These are phyloP conservation scores for Erysimum cheiranthoides DNA, from an alignment of 345 rosid species.

Conservation along the genomic window DNA sequence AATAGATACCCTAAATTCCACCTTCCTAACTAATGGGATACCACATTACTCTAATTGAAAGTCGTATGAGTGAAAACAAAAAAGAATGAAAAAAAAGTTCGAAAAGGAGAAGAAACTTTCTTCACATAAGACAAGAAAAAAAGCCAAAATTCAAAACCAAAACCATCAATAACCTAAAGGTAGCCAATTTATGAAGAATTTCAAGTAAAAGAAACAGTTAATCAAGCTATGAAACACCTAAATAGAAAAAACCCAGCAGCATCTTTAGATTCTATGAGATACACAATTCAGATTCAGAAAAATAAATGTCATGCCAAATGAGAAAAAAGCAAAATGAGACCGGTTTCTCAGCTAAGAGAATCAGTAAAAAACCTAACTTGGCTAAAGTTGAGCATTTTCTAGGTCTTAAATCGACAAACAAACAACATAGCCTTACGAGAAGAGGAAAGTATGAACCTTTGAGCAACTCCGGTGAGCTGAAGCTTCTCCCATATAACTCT, in stretches of 20 bases:
- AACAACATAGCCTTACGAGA: neutral
- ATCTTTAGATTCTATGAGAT: neutral
- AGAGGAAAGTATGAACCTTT: slow-evolving; percentile 49
- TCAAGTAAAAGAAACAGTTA: slow-evolving; percentile 1
- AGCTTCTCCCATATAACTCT: slow-evolving; percentile 76
- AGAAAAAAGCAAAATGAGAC: neutral
- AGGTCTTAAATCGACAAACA: slow-evolving; percentile 25
- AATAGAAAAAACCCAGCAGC: neutral
- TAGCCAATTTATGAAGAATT: neutral
- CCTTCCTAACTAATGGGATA: neutral
- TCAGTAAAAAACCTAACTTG: slow-evolving; percentile 1
- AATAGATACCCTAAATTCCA: neutral
- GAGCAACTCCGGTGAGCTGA: slow-evolving; percentile 59
- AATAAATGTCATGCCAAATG: neutral
- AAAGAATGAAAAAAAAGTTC: neutral
- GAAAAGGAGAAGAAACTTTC: slow-evolving; percentile 41
- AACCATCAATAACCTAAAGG: slow-evolving; percentile 9
- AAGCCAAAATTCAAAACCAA: slow-evolving; percentile 2
- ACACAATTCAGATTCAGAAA: neutral
- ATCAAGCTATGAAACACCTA: neutral
- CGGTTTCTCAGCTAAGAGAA: neutral
- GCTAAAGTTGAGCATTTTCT: slow-evolving; percentile 3
- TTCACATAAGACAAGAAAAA: neutral
- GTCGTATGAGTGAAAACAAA: neutral
- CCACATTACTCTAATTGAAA: slow-evolving; percentile 10